Base-by-base conservation (phyloP, 208 protist species). In the Trypanosoma lewisi region DNA sequence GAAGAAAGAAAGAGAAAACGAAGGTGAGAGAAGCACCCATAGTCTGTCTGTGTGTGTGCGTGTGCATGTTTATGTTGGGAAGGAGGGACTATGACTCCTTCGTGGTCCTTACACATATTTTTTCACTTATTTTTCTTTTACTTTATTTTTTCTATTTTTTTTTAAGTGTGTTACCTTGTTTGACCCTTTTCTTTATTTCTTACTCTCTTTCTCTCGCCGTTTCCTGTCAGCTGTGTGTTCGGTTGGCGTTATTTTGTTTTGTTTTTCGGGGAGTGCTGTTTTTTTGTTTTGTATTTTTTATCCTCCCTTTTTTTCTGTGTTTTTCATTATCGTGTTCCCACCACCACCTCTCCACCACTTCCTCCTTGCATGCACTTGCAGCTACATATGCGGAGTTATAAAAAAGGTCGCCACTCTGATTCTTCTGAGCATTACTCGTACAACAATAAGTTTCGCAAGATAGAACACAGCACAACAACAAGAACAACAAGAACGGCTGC, bases 351-450 rank as follows among this genome's bases (percentile, higher is more conserved):
- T 41, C 23, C 28, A 1, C 30, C 36, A 34, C 34, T 34, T 9
- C n/a, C 30, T 44, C 23, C 39, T 44, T 55, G 36, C 52, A 70
- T n/a, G 56, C 42, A 54, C 16, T 25, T 58, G 28, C 44, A 28
- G 4, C 37, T 14, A 41, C 45, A 52, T 31, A 71, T 71, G 65
- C 48, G 21, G 52, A 71, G 64, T 23, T 49, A 51, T 50, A 37
- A 37, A 44, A 44, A 56, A 27, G 28, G 33, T 44, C 19, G 23
- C 8, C 19, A 28, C 52, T 71, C 49, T 61, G 45, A 64, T 28
- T 51, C 33, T 51, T 54, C 31, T 57, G 37, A 33, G 37, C 55
- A 51, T 44, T 63, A 23, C 41, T 37, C 47, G 31, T 28, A 71
- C n/a, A 51, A 56, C 25, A 61, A 45, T 25, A 59, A 60, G 57